Evolutionary conservation across 495 filamentous ascomycete species (phyloP).

Genomic region (Penicillium paradoxum): DNA sequence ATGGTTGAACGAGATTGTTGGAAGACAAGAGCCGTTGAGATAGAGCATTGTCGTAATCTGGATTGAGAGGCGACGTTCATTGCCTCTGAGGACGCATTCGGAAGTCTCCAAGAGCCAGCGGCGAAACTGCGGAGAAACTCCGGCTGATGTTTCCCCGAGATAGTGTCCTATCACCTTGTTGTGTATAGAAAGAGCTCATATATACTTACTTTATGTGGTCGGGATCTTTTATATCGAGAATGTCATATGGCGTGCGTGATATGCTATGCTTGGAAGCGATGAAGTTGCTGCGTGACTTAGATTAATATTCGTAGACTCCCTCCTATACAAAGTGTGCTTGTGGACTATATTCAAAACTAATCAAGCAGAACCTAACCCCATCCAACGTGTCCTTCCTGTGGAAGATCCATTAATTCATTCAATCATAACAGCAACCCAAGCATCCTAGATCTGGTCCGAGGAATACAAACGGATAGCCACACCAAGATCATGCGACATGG

Average conservation of each 20-base stretch:
- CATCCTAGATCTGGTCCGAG: constrained; percentile 5
- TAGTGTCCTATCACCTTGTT: not conserved
- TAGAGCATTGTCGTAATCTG: not conserved
- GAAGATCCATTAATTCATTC: not conserved
- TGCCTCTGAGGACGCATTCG: constrained; percentile 1
- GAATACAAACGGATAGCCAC: constrained; percentile 35
- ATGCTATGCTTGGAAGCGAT: no score
- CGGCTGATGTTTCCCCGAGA: not conserved
- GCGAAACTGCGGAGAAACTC: constrained; percentile 6
- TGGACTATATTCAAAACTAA: not conserved
- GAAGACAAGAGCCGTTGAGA: not conserved
- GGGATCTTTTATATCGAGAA: no score
- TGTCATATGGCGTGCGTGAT: no score
- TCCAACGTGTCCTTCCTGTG: not conserved
- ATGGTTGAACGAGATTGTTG: no score
- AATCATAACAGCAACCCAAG: not conserved
- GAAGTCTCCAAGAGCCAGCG: not conserved
- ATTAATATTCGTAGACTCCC: no score
- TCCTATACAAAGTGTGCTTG: no score
- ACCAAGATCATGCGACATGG: constrained; percentile 37
- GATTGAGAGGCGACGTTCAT: not conserved
- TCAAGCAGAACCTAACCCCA: not conserved
- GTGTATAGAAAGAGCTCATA: no score
- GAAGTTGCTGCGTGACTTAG: no score
- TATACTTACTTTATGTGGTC: no score